Base-by-base conservation (phyloP, 2,329 filamentous ascomycete species). In the Zasmidium angulare region DNA sequence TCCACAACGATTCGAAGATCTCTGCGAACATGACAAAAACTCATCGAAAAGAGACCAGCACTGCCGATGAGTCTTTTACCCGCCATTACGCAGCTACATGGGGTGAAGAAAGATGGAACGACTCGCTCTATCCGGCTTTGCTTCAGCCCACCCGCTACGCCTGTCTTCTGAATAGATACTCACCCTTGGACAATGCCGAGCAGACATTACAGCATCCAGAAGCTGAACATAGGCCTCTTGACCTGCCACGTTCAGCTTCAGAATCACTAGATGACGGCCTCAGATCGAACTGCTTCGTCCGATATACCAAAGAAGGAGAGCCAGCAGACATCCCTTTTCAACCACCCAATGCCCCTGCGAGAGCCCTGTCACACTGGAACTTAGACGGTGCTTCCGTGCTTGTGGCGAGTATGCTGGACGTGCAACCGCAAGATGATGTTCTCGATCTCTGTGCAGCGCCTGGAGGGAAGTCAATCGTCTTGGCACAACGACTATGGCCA, bases 391-490 rank as follows among this genome's bases (percentile, higher is more conserved):
- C 70, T 12, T 72, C 75, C 23, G 70, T 66, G n/a, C 71, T 76
- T 9, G 71, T 63, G n/a, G 74, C 73, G 4, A 63, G 64, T 24
- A 50, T 77, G 2, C 71, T 78, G 2, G 63, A 68, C 46, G 69
- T 73, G 9, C 65, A 67, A 46, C 72, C 75, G 2, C 71, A 73
- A 10, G 72, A 77, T 52, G 71, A 72, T 21, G 68, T 78, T 4
- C 66, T 78, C 14, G 76, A 78, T 52, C 68, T 78, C 10, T 78
- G 76, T 57, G 76, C 76, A 3, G 74, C 75, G 1, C 74, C 75
- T 29, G 70, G 74, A 50, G 74, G 72, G 31, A 76, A 76, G 43
- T 74, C 73, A 4, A 62, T 76, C 21, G 65, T 68, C 2, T 59
- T 76, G 24, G 65, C 71, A 1, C 74, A 76, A 53, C 63, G 68